Evolutionary conservation across 495 filamentous ascomycete species (phyloP).

Genomic region (Polyplosphaeria fusca): DNA sequence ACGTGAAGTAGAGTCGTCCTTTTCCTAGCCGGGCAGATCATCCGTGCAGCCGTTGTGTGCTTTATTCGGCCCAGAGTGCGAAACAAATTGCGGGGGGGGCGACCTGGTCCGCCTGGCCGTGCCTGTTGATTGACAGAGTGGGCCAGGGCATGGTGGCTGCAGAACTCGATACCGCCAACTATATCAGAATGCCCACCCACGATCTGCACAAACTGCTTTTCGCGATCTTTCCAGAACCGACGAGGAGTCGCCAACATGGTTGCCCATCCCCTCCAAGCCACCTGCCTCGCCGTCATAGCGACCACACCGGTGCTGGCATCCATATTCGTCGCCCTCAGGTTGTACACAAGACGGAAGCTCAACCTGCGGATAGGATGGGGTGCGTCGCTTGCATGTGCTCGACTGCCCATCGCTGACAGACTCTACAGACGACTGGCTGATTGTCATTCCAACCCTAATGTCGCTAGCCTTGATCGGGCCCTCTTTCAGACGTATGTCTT

Average conservation of each 20-base stretch:
- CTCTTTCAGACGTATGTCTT: constrained; percentile 20
- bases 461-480: constrained; percentile 33
- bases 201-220: constrained; percentile 22
- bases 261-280: constrained; percentile 28
- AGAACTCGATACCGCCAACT: constrained; percentile 18
- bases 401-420: constrained; percentile 1
- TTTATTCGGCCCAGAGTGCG: constrained; percentile 28
- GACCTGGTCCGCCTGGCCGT: constrained; percentile 26
- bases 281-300: constrained; percentile 29
- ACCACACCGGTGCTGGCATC: constrained; percentile 23
- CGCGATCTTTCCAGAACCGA: constrained; percentile 11
- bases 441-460: constrained; percentile 18
- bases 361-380: constrained; percentile 28
- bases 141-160: constrained; percentile 26
- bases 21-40: constrained; percentile 28
- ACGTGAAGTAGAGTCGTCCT: constrained; percentile 16
- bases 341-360: constrained; percentile 33
- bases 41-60: constrained; percentile 30
- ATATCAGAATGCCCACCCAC: constrained; percentile 30
- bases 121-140: constrained; percentile 20
- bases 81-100: constrained; percentile 34
- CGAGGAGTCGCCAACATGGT: constrained; percentile 22
- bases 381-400: constrained; percentile 13
- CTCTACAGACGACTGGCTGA: constrained; percentile 31
- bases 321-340: constrained; percentile 27